These are phyloP conservation scores for Capronia americana DNA, from an alignment of 2,329 filamentous ascomycete genomes.

Conservation along the genomic window DNA sequence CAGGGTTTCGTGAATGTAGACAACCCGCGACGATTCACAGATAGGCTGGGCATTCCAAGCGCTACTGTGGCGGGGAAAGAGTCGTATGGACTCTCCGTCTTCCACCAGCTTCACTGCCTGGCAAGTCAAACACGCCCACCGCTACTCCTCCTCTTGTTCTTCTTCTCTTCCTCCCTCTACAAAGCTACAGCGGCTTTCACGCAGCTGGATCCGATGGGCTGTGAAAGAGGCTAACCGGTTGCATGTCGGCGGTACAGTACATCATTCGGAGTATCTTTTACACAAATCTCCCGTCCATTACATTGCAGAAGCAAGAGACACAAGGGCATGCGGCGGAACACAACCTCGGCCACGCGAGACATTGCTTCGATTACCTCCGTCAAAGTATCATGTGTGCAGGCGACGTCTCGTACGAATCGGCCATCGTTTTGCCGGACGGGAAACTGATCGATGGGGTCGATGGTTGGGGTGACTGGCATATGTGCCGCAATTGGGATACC, in stretches of 20 bases:
- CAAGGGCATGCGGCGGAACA: not conserved
- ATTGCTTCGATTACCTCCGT: conserved; percentile 11
- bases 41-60: conserved; percentile 1
- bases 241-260: not conserved
- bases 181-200: too few species aligned
- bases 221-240: not conserved
- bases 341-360: conserved; percentile 1
- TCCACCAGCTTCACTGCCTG: conserved; percentile 11
- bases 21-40: conserved; percentile 1
- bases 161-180: not conserved
- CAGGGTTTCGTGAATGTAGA: conserved; percentile 11
- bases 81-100: conserved; percentile 9
- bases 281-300: not conserved
- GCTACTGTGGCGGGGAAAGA: conserved; percentile 6
- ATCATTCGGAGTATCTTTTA: conserved; percentile 6
- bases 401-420: conserved; percentile 10
- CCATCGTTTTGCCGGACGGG: conserved; percentile 1
- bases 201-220: not conserved
- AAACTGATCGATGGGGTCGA: conserved; percentile 8
- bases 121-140: not conserved
- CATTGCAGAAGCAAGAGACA: not conserved
- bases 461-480: conserved; percentile 10
- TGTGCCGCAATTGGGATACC: conserved; percentile 5
- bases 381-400: conserved; percentile 13
- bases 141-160: not conserved